These are phyloP conservation scores for Postia placenta DNA, from an alignment of 768 basidiomycete species.

Conservation along the genomic window DNA sequence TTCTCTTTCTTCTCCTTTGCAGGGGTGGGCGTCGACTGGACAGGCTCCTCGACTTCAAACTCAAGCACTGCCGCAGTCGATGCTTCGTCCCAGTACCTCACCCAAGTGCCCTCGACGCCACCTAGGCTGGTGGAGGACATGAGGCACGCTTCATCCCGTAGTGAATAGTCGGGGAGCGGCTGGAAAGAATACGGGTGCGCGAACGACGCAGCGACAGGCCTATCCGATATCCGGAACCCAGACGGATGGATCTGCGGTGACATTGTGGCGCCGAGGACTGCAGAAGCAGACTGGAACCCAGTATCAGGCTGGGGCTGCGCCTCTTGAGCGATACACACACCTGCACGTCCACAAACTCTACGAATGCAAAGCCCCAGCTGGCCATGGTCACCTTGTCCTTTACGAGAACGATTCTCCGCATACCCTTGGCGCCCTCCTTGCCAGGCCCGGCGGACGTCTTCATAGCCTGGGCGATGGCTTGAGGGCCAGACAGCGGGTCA, in stretches of 20 bases:
- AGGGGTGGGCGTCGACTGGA: constrained; percentile 35
- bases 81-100: constrained; percentile 90
- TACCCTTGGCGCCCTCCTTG: constrained; percentile 77
- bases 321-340: constrained; percentile 42
- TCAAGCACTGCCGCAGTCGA: constrained; percentile 71
- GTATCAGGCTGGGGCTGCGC: too few species aligned
- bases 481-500: constrained; percentile 81
- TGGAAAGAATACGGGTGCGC: constrained; percentile 90
- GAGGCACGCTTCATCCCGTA: constrained; percentile 74
- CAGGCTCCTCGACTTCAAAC: constrained; percentile 68
- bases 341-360: constrained; percentile 82
- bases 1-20: constrained; percentile 56
- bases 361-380: constrained; percentile 92
- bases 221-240: constrained; percentile 90
- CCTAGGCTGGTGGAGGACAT: constrained; percentile 62
- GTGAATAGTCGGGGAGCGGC: constrained; percentile 65
- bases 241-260: constrained; percentile 81
- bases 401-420: constrained; percentile 83
- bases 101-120: constrained; percentile 66
- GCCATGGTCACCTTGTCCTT: constrained; percentile 84
- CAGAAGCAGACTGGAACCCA: constrained; percentile 64
- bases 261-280: constrained; percentile 81
- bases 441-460: constrained; percentile 71
- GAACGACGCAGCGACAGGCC: constrained; percentile 88
- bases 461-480: constrained; percentile 83